Conservation (phyloP, 2,329 filamentous ascomycete species). For the Diaporthe citriasiana region DNA sequence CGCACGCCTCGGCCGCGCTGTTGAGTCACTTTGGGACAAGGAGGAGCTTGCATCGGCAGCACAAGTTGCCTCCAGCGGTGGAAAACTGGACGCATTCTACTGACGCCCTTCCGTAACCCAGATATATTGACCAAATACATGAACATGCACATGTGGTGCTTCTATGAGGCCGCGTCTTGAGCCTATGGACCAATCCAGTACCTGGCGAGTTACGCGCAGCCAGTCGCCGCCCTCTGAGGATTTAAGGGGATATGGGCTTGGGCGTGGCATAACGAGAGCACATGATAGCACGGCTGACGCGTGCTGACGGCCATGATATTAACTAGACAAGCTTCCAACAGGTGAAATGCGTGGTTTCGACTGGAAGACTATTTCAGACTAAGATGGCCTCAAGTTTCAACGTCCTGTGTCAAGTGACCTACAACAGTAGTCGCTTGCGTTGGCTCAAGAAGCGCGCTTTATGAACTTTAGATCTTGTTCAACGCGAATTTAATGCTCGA, state of each 20-base stretch:
- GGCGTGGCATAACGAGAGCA: neutral
- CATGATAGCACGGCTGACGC: neutral
- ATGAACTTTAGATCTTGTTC: neutral
- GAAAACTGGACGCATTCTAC: conserved; percentile 35
- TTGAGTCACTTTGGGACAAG: conserved; percentile 33
- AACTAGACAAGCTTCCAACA: neutral
- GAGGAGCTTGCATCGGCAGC: neutral
- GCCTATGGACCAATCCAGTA: neutral
- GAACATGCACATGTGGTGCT: neutral
- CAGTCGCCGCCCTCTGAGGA: too few species aligned
- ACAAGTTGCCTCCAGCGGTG: neutral
- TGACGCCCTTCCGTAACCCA: neutral
- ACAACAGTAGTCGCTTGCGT: neutral
- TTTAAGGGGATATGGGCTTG: neutral
- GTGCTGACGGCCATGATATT: neutral
- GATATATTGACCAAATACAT: neutral
- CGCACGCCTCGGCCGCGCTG: conserved; percentile 53
- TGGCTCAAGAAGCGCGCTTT: neutral
- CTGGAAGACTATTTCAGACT: neutral
- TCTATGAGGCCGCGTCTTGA: neutral
- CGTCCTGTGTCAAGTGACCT: neutral
- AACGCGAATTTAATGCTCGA: conserved; percentile 10
- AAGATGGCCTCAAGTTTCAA: neutral
- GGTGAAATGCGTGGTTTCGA: neutral
- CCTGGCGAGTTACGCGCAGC: too few species aligned